Conservation (phyloP, 163 green algal genomes). For the Botryococcus braunii region DNA sequence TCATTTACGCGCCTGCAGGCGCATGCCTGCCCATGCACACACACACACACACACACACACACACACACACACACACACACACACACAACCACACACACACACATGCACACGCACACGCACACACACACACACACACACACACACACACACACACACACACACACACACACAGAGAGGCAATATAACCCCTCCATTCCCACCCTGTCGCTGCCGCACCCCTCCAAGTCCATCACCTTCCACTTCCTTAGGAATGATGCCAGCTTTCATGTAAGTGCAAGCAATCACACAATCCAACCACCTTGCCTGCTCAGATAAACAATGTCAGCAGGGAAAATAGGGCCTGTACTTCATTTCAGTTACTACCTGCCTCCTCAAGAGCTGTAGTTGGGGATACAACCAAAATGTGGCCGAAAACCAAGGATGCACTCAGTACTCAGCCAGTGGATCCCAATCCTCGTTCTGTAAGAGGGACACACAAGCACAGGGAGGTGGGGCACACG, state of each 20-base stretch:
- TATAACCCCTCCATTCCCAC: too few species aligned
- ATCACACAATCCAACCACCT: too few species aligned
- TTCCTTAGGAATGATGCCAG: too few species aligned
- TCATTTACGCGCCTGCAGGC: background rate
- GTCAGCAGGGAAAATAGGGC: background rate
- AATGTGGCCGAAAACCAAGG: background rate
- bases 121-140: too few species aligned
- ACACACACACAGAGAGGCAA: too few species aligned
- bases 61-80: background rate
- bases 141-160: too few species aligned
- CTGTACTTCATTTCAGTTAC: background rate
- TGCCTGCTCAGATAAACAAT: too few species aligned
- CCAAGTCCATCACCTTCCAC: too few species aligned
- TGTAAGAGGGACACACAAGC: background rate
- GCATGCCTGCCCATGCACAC: background rate
- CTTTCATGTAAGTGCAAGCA: too few species aligned
- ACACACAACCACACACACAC: too few species aligned
- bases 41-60: background rate
- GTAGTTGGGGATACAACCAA: background rate
- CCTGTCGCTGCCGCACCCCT: too few species aligned
- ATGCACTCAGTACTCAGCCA: background rate
- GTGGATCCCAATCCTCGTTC: background rate
- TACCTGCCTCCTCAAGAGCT: background rate
- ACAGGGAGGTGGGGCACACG: constrained; percentile 3
- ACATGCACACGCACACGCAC: too few species aligned